Conservation (phyloP, 169 alveolate genomes). For the Plasmodium coatneyi region DNA sequence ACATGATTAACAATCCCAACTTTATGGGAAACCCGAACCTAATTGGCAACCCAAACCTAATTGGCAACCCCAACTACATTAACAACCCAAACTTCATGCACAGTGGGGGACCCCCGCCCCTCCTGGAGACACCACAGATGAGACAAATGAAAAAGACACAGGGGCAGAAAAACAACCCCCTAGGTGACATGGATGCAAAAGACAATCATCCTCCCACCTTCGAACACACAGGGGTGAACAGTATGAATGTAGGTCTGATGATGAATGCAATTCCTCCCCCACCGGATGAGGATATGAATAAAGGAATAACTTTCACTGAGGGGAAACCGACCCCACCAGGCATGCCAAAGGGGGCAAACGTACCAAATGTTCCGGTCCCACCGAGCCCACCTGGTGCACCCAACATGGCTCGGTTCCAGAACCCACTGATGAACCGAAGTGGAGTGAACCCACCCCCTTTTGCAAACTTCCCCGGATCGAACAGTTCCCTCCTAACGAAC, state of each 20-base stretch:
- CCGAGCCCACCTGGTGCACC: conserved; percentile 6
- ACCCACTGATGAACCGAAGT: conserved; percentile 2
- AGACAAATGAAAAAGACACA: background rate
- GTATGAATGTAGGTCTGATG: background rate
- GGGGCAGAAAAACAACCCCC: background rate
- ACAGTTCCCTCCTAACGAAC: background rate
- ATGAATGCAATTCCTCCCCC: conserved; percentile 42
- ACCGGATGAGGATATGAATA: conserved; percentile 31
- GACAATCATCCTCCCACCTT: background rate
- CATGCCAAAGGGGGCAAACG: background rate
- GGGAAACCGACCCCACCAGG: background rate
- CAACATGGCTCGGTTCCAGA: background rate
- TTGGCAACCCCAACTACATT: background rate
- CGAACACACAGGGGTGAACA: conserved; percentile 9
- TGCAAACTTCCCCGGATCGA: background rate
- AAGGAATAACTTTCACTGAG: background rate
- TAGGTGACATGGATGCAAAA: conserved; percentile 11
- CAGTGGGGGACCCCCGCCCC: background rate
- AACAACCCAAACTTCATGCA: background rate
- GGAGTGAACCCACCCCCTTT: background rate
- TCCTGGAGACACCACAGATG: background rate
- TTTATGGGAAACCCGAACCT: background rate
- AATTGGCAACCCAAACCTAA: background rate
- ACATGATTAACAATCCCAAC: conserved; percentile 1
- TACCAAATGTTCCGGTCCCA: background rate